A percentile compares a stretch with the other conserved stretches of the same genome.
Conservation (phyloP, 768 basidiomycete genomes). For the Panaeolus papilionaceus region DNA sequence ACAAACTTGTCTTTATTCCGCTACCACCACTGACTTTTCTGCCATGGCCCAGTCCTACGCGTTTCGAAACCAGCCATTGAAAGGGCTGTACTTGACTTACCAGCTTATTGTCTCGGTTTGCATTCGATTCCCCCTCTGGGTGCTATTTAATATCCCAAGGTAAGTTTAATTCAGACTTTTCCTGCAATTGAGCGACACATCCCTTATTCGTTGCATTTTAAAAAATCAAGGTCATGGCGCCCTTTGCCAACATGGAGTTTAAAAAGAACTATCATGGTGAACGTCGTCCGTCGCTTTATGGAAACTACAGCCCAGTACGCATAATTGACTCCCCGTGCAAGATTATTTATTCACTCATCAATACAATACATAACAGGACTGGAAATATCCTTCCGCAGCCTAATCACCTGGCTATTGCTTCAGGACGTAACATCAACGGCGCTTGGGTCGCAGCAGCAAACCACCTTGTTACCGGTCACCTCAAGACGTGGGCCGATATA, state of each 20-base stretch:
- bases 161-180: slow-evolving; percentile 21
- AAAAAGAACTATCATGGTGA: slow-evolving; percentile 43
- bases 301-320: slow-evolving; percentile 35
- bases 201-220: neutral
- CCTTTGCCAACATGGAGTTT: slow-evolving; percentile 54
- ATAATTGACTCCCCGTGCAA: neutral
- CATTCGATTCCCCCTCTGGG: slow-evolving; percentile 56
- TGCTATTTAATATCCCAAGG: slow-evolving; percentile 45
- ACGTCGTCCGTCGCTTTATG: slow-evolving; percentile 39
- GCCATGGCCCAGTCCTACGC: slow-evolving; percentile 8
- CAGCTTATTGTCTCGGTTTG: slow-evolving; percentile 45
- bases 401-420: slow-evolving; percentile 47
- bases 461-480: slow-evolving; percentile 48
- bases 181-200: neutral
- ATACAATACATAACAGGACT: slow-evolving; percentile 33
- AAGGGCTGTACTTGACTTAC: slow-evolving; percentile 52
- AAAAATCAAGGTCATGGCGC: slow-evolving; percentile 41
- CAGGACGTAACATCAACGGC: slow-evolving; percentile 48
- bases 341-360: neutral
- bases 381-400: slow-evolving; percentile 40
- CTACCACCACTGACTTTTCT: neutral
- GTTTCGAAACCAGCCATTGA: slow-evolving; percentile 54
- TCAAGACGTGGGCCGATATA: slow-evolving; percentile 45
- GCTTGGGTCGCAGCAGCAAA: slow-evolving; percentile 54
- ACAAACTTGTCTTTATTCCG: neutral